A percentile compares a stretch with the other conserved stretches of the same genome.
phyloP scores from a whole-genome alignment of 495 filamentous ascomycete genomes.

The Penicillium coffeae region DNA sequence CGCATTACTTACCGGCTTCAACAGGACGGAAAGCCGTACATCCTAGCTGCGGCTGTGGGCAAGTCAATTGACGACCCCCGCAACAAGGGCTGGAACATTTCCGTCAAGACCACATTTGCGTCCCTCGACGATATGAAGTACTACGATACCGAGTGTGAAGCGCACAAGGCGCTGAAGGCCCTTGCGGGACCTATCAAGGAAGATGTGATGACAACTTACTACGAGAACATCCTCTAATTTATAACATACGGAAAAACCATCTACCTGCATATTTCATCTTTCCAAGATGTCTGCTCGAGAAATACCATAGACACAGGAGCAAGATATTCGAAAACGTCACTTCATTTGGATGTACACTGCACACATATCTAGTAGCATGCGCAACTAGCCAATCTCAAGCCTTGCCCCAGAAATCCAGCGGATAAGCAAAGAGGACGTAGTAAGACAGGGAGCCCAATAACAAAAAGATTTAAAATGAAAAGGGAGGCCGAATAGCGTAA shows the following conservation, averaged over 20 bases:
- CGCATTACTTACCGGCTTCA: too few species aligned
- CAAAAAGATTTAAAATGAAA: not conserved
- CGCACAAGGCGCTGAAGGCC: conserved; percentile 58
- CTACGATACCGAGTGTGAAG: conserved; percentile 62
- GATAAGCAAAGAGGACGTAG: not conserved
- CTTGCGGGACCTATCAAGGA: conserved; percentile 30
- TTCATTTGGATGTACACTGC: conserved; percentile 32
- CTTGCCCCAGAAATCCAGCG: not conserved
- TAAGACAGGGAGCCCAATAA: not conserved
- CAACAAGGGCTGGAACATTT: conserved; percentile 60
- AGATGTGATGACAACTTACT: conserved; percentile 49
- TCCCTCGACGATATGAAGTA: conserved; percentile 65
- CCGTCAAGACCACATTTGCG: conserved; percentile 56
- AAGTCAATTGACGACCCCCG: conserved; percentile 48
- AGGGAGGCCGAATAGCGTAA: conserved; percentile 2
- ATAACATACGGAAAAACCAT: too few species aligned
- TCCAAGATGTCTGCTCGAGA: too few species aligned
- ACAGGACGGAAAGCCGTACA: conserved; percentile 70
- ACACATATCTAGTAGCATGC: conserved; percentile 17
- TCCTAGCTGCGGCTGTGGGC: conserved; percentile 46
- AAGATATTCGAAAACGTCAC: not conserved
- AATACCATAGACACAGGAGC: too few species aligned
- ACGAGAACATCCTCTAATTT: conserved; percentile 39
- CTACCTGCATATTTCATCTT: too few species aligned
- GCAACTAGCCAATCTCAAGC: not conserved